phyloP scores from a whole-genome alignment of 2,329 filamentous ascomycete genomes.

The Pseudopyricularia cyperi region DNA sequence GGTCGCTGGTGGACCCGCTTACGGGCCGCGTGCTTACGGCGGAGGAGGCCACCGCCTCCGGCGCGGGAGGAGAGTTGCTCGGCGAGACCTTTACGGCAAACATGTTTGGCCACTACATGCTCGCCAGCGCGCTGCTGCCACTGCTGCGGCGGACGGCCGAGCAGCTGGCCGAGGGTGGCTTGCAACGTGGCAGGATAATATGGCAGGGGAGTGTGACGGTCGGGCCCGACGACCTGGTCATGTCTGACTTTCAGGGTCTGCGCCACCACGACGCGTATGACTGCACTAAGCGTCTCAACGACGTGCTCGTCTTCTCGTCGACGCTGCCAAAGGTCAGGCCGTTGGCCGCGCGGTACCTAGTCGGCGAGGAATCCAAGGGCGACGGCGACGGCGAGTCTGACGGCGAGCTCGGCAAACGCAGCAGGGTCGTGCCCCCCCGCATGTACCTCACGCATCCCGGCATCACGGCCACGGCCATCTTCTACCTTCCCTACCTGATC shows the following conservation, averaged over 20 bases:
- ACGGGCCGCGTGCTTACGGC: constrained; percentile 20
- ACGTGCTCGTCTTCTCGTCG: constrained; percentile 65
- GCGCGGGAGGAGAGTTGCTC: constrained; percentile 40
- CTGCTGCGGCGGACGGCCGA: constrained; percentile 43
- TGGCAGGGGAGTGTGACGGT: constrained; percentile 83
- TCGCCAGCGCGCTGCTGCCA: constrained; percentile 67
- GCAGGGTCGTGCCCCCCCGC: constrained; percentile 30
- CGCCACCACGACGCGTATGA: constrained; percentile 59
- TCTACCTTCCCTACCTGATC: constrained; percentile 60
- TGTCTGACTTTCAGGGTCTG: constrained; percentile 45
- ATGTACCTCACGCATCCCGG: constrained; percentile 80
- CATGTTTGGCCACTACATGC: constrained; percentile 87
- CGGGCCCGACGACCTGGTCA: constrained; percentile 48
- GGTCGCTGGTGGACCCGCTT: constrained; percentile 27
- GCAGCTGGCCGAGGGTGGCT: constrained; percentile 13
- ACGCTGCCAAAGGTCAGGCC: constrained; percentile 50
- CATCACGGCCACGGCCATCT: constrained; percentile 68
- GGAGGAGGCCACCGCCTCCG: constrained; percentile 28
- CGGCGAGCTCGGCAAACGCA: constrained; percentile 7
- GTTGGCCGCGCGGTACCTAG: constrained; percentile 44
- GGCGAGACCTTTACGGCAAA: constrained; percentile 84
- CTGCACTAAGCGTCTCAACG: constrained; percentile 74
- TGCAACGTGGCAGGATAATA: constrained; percentile 52
- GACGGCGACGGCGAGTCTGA: constrained; percentile 9
- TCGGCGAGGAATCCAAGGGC: constrained; percentile 11